Evolutionary conservation across 2,329 filamentous ascomycete genomes (phyloP).

Genomic region (Alternaria viburni): DNA sequence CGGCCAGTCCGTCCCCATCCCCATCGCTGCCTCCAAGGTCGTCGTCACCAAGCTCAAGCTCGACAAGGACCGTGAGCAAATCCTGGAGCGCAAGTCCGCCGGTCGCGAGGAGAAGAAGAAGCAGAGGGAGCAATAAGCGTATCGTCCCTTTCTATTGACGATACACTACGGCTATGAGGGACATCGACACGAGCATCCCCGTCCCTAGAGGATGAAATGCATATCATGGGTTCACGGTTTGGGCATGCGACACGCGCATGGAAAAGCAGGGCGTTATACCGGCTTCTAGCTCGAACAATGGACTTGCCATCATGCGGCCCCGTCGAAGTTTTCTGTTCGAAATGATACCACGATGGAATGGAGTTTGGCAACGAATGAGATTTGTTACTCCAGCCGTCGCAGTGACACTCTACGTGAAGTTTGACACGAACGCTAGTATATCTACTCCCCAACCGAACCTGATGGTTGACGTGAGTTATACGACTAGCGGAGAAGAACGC

Average conservation of each 20-base stretch:
- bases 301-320: slow-evolving; percentile 43
- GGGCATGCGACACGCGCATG: slow-evolving; percentile 42
- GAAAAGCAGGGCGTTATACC: slow-evolving; percentile 48
- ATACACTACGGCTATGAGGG: slow-evolving; percentile 47
- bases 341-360: slow-evolving; percentile 39
- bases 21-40: slow-evolving; percentile 95
- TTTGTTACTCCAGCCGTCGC: slow-evolving; percentile 34
- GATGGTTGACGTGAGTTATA: slow-evolving; percentile 86
- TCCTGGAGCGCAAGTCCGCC: slow-evolving; percentile 82
- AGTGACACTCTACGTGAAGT: slow-evolving; percentile 27
- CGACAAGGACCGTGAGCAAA: slow-evolving; percentile 91
- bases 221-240: slow-evolving; percentile 47
- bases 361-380: slow-evolving; percentile 31
- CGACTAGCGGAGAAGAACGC: slow-evolving; percentile 84
- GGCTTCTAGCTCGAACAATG: slow-evolving; percentile 47
- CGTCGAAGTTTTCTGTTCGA: slow-evolving; percentile 40
- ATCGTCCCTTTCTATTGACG: slow-evolving; percentile 40
- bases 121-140: slow-evolving; percentile 63
- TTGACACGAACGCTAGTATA: slow-evolving; percentile 71
- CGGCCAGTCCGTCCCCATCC: slow-evolving; percentile 92
- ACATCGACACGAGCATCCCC: slow-evolving; percentile 42
- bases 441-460: slow-evolving; percentile 78
- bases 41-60: slow-evolving; percentile 99
- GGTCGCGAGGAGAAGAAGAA: slow-evolving; percentile 79
- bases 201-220: slow-evolving; percentile 48